Evolutionary conservation across 129 eudicot genomes (phyloP).

Genomic region (Cynara cardunculus): DNA sequence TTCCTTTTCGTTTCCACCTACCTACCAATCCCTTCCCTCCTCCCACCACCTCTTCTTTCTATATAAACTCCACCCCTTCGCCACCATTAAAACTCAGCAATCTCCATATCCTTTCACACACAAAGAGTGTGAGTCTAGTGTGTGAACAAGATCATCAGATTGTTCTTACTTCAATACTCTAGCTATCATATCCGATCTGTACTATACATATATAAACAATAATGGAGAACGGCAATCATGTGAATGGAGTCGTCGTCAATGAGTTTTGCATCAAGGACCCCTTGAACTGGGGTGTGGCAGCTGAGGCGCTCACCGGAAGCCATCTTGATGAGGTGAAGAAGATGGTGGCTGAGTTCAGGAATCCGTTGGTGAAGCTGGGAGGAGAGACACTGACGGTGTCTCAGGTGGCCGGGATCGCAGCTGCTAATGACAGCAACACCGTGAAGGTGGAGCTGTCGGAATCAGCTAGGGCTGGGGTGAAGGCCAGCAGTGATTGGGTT

Average conservation of each 20-base stretch:
- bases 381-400: conserved; percentile 57
- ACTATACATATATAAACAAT: neutral
- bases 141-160: conserved; percentile 6
- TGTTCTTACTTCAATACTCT: neutral
- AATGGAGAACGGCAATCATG: conserved; percentile 30
- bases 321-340: conserved; percentile 65
- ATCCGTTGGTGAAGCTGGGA: conserved; percentile 54
- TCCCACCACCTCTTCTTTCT: conserved; percentile 9
- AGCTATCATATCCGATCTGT: neutral
- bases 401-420: conserved; percentile 67
- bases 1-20: conserved; percentile 19
- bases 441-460: conserved; percentile 37
- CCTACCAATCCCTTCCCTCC: conserved; percentile 27
- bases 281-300: conserved; percentile 65
- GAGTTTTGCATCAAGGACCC: conserved; percentile 52
- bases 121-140: conserved; percentile 34
- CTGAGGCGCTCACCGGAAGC: conserved; percentile 56
- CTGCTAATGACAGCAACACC: neutral
- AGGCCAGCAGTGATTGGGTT: conserved; percentile 43
- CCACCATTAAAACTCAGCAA: conserved; percentile 28
- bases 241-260: conserved; percentile 16
- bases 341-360: conserved; percentile 70
- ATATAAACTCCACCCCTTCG: conserved; percentile 1
- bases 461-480: conserved; percentile 32
- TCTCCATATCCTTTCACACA: conserved; percentile 27